Evolutionary conservation across 139 green algal species (phyloP), one percentile per base, ranked within the genome.

Genomic region (Chlamydomonas sp.): DNA sequence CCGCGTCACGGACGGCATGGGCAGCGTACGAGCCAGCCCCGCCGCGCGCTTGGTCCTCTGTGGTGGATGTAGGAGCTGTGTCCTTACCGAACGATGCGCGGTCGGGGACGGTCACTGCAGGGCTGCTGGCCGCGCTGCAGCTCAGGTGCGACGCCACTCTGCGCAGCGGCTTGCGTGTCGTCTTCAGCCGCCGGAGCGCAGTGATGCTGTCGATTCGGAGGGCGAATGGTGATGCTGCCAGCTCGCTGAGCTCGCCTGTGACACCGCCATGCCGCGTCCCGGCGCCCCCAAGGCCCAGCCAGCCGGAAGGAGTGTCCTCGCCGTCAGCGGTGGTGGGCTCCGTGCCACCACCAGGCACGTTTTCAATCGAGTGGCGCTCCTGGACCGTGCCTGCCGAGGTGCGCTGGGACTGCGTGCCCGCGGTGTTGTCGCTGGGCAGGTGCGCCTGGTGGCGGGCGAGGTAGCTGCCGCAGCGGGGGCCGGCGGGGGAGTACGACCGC

Each of bases 141-240:
- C 12, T 15, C n/a, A 77, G n/a, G n/a, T 79, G 61, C 2, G 77
- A 87, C 5, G 31, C 18, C 4, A 73, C 83, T 5, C 83, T 62
- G 1, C 83, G n/a, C 2, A 73, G 83, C 62, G 71, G 83, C 14
- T 73, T 10, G 8, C 83, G 83, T 2, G 7, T 9, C 4, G 62
- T 62, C 10, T 59, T 58, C 15, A 67, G 73, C 15, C 63, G n/a
- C 63, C 66, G 74, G 5, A 87, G 73, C 31, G 83, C 83, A 4
- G 72, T 75, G 5, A 87, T 73, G 49, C 68, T 80, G 74, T 87
- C 83, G 17, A 87, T 87, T 4, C 83, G 83, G 73, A 80, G n/a
- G 61, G 83, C 83, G 61, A 79, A 87, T 8, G 83, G 83, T 61
- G 83, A 87, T n/a, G 83, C 83, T n/a, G 80, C 83, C 72, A 87